Evolutionary conservation across 139 green algal genomes (phyloP).

Genomic region (Chlorella sp.): DNA sequence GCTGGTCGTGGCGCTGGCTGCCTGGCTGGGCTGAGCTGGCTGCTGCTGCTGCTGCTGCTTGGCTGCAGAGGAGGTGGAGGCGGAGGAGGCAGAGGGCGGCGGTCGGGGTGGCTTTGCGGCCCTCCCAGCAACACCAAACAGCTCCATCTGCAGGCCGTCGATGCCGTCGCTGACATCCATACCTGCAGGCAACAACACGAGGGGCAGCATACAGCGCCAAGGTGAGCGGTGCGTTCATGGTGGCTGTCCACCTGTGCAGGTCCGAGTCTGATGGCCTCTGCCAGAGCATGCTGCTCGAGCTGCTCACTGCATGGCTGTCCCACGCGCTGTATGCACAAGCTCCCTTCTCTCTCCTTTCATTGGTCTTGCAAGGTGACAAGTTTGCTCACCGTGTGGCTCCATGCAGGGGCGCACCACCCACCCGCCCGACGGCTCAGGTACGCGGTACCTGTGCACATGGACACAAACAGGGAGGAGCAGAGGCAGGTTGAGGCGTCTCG

Average conservation of each 20-base stretch:
- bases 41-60: background rate
- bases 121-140: background rate
- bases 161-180: conserved; percentile 16
- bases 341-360: too few relatives aligned
- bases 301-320: too few relatives aligned
- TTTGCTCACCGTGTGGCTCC: conserved; percentile 30
- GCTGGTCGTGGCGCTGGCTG: background rate
- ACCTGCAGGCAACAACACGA: conserved; percentile 3
- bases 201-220: too few relatives aligned
- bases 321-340: too few relatives aligned
- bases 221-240: too few relatives aligned
- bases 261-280: too few relatives aligned
- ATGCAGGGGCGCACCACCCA: conserved; percentile 46
- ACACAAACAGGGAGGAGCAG: too few relatives aligned
- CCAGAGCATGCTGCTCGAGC: too few relatives aligned
- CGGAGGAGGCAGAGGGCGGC: background rate
- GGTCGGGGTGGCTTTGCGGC: background rate
- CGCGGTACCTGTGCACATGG: conserved; percentile 9
- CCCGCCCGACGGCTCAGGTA: conserved; percentile 28
- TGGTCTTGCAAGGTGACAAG: too few relatives aligned
- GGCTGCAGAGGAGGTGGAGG: too few relatives aligned
- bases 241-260: too few relatives aligned
- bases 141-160: conserved; percentile 17
- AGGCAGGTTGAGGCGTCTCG: too few relatives aligned
- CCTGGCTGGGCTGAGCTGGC: background rate